These are phyloP conservation scores for Balansia obtecta DNA, from an alignment of 2,329 filamentous ascomycete genomes.

Conservation along the genomic window DNA sequence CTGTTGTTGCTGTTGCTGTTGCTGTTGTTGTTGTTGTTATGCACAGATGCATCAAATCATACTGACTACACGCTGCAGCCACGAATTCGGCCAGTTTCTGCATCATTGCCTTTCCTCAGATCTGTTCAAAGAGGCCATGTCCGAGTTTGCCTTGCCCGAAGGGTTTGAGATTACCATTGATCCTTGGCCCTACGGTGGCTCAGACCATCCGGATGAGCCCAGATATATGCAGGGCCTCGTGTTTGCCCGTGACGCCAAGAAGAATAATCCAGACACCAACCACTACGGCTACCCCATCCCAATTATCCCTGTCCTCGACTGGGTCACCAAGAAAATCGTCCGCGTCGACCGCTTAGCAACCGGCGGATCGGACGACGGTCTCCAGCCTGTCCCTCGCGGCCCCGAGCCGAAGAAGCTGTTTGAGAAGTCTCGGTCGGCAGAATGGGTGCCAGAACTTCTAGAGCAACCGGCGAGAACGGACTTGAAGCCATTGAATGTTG, in stretches of 20 bases:
- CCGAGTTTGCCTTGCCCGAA: slow-evolving; percentile 33
- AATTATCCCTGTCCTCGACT: slow-evolving; percentile 46
- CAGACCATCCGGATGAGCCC: slow-evolving; percentile 25
- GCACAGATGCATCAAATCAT: background rate
- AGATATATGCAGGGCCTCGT: slow-evolving; percentile 38
- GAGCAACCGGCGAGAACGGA: slow-evolving; percentile 33
- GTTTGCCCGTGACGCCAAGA: slow-evolving; percentile 30
- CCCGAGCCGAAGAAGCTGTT: slow-evolving; percentile 33
- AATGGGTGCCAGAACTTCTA: slow-evolving; percentile 40
- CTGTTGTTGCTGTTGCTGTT: no score
- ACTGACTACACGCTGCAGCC: slow-evolving; percentile 11
- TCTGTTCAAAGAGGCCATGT: slow-evolving; percentile 33
- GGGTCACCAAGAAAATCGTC: slow-evolving; percentile 38
- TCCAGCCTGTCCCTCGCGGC: slow-evolving; percentile 22
- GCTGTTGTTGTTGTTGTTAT: no score
- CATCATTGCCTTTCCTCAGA: slow-evolving; percentile 29
- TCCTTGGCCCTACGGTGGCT: slow-evolving; percentile 55
- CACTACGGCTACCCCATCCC: slow-evolving; percentile 51
- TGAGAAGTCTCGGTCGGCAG: slow-evolving; percentile 24
- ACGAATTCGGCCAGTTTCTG: slow-evolving; percentile 28
- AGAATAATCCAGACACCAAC: slow-evolving; percentile 41
- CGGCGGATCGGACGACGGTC: slow-evolving; percentile 31
- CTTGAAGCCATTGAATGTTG: slow-evolving; percentile 58
- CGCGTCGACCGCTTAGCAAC: slow-evolving; percentile 45
- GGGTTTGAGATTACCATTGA: slow-evolving; percentile 31